phyloP scores from a whole-genome alignment of 1,139 yeast genomes.

The Pichia sp. region DNA sequence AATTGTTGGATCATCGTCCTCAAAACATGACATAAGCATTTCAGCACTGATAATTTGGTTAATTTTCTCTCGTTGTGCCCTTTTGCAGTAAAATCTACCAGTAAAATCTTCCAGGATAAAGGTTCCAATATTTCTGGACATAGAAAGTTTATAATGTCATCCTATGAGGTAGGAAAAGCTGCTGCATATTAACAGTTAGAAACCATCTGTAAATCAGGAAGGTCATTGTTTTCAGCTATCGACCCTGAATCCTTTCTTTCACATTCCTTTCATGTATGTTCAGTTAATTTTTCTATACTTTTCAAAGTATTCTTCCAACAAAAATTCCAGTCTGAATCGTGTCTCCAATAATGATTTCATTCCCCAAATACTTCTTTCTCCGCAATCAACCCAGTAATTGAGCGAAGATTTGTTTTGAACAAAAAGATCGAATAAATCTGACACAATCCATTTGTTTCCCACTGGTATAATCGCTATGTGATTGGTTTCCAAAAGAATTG shows the following conservation, averaged over 20 bases:
- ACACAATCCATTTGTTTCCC: conserved; percentile 19
- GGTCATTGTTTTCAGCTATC: no score
- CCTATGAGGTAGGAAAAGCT: no score
- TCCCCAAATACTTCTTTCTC: conserved; percentile 95
- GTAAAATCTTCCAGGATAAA: no score
- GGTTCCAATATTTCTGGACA: no score
- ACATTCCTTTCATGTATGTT: background rate
- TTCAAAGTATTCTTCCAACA: conserved; percentile 63
- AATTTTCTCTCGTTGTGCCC: no score
- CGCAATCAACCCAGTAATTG: conserved; percentile 85
- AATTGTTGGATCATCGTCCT: no score
- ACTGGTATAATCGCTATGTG: conserved; percentile 90
- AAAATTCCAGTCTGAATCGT: conserved; percentile 85
- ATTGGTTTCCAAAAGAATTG: conserved; percentile 62
- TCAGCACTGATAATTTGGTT: no score
- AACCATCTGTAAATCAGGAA: no score
- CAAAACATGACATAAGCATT: no score
- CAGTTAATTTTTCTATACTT: conserved; percentile 13
- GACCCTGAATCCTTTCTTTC: background rate
- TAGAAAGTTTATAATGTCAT: no score
- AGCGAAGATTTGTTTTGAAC: conserved; percentile 75
- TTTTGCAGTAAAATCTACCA: no score
- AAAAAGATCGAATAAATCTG: conserved; percentile 40
- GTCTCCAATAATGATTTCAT: conserved; percentile 80
- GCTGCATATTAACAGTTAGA: no score